A percentile compares a stretch with the other conserved stretches of the same genome.
Conservation (phyloP, 2,329 filamentous ascomycete species). For the Cladosporium sphaerospermum region DNA sequence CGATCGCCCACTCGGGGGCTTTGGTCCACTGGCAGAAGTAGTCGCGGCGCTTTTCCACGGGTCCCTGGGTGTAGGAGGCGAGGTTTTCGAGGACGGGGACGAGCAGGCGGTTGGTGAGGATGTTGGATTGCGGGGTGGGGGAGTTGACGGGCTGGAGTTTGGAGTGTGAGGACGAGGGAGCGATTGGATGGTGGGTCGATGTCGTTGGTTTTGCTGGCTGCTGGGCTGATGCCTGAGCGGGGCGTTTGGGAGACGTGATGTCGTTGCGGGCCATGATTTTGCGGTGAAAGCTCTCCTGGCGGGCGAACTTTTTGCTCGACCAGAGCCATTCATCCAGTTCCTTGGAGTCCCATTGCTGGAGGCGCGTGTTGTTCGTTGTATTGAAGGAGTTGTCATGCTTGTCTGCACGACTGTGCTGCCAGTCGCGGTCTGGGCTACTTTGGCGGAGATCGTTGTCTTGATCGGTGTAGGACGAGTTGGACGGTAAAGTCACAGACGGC, state of each 20-base stretch:
- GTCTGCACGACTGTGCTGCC: not conserved
- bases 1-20: constrained; percentile 34
- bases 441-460: constrained; percentile 2
- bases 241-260: not conserved
- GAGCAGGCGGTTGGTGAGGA: constrained; percentile 25
- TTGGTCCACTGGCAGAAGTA: constrained; percentile 38
- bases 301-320: constrained; percentile 24
- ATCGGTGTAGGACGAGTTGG: not conserved
- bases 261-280: constrained; percentile 17
- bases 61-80: constrained; percentile 34
- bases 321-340: constrained; percentile 39
- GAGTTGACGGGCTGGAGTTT: constrained; percentile 6
- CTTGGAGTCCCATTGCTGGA: constrained; percentile 16
- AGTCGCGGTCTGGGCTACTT: constrained; percentile 7
- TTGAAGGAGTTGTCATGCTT: not conserved
- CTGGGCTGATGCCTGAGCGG: constrained; percentile 4
- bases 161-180: not conserved
- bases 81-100: constrained; percentile 39
- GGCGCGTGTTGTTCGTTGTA: not conserved
- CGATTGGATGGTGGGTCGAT: not conserved
- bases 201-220: constrained; percentile 1
- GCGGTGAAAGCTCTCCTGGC: constrained; percentile 27
- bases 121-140: constrained; percentile 3
- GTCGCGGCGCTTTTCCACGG: constrained; percentile 27
- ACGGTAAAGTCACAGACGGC: not conserved